Evolutionary conservation across 306 rosid genomes (phyloP), one percentile per base, ranked within the genome.

Genomic region (Vigna unguiculata): DNA sequence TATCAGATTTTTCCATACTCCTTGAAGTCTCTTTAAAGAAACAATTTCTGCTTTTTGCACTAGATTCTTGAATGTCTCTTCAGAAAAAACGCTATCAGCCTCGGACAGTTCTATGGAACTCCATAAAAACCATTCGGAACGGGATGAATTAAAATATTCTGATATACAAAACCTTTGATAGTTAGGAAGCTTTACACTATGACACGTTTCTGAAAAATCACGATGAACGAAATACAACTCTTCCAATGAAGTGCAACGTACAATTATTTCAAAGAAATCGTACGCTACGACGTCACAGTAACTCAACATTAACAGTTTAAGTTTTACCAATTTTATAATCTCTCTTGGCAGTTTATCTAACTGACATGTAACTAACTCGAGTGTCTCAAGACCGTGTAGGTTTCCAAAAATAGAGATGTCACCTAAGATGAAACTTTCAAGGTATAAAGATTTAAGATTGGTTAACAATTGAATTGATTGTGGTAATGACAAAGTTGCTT

Each of bases 11-110:
- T n/a, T 32, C 69, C 63, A 65, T 2, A 0, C n/a, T 3, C 13
- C 5, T 8, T 6, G 0, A 9, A 32, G 17, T 11, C 1, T 0
- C 0, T 0, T 0, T 2, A 71, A 4, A 0, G 0, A 0, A 32
- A 80, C 36, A 54, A 2, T 0, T 34, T 80, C 75, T 20, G 46
- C 1, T 30, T 12, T 36, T 41, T 32, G n/a, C 2, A 65, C 5
- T 0, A 22, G 7, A 4, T 64, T 7, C 60, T 41, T 72, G 2
- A 63, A 4, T 43, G 68, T 71, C 30, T 11, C 14, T 45, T 64
- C 43, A 6, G 72, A 53, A 13, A 28, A 1, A 0, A 6, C 32
- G 32, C 4, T 28, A 13, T 3, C 13, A 2, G 5, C 20, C 17
- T 0, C 0, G 2, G 0, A 0, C 21, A 72, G 0, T 28, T 32